These are phyloP conservation scores for Priceomyces castillae DNA, from an alignment of 805 yeast genomes.

Conservation along the genomic window DNA sequence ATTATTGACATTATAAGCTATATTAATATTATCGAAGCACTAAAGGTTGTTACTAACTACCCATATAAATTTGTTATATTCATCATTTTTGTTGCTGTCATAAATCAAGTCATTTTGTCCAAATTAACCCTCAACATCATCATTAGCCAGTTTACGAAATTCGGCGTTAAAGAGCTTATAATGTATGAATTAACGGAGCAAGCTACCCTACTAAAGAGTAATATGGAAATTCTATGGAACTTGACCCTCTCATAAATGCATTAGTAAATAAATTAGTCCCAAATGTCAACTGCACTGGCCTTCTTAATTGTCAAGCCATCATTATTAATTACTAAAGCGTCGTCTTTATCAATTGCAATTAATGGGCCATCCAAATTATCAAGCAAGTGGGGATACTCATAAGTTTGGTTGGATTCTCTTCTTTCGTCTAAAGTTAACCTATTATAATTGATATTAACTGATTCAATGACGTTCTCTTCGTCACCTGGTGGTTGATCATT, in stretches of 20 bases:
- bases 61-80: constrained; percentile 14
- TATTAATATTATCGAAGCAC: constrained; percentile 63
- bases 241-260: too few relatives aligned
- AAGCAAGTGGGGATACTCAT: constrained; percentile 73
- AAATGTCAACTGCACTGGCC: constrained; percentile 13
- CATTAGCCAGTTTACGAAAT: constrained; percentile 13
- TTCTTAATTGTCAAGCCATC: constrained; percentile 31
- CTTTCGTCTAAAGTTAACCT: constrained; percentile 70
- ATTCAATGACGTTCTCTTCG: constrained; percentile 17
- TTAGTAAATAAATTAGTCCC: constrained; percentile 12
- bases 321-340: constrained; percentile 26
- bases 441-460: constrained; percentile 10
- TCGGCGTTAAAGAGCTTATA: constrained; percentile 8
- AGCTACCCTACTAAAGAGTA: not conserved
- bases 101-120: constrained; percentile 14
- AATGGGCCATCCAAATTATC: constrained; percentile 82
- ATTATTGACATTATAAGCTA: constrained; percentile 60
- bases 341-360: constrained; percentile 60
- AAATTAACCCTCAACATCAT: constrained; percentile 13
- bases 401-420: constrained; percentile 67
- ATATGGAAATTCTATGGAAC: constrained; percentile 2
- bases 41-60: constrained; percentile 20
- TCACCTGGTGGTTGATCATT: constrained; percentile 34
- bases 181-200: constrained; percentile 11
- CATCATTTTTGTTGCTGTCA: constrained; percentile 15